A percentile compares a stretch with the other conserved stretches of the same genome.
phyloP scores from a whole-genome alignment of 177 flowering plant species.

The Vitis hybrid region DNA sequence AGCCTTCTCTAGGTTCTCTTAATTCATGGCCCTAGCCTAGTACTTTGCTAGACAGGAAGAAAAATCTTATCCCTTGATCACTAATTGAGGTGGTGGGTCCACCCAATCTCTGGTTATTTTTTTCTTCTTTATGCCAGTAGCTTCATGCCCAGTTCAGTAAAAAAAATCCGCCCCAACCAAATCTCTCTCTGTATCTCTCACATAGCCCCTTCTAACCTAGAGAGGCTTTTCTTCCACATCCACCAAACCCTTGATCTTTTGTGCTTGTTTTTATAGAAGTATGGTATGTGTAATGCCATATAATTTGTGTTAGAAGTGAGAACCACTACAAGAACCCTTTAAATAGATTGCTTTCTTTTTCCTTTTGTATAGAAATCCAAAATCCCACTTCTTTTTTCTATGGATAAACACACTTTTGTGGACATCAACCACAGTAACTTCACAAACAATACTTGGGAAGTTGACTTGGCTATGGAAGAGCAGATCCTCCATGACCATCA shows the following conservation, averaged over 20 bases:
- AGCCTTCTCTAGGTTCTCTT: constrained; percentile 15
- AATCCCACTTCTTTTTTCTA: background rate
- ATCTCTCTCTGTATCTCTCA: background rate
- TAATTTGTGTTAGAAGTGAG: constrained; percentile 5
- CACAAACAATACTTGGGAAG: constrained; percentile 26
- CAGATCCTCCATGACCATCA: constrained; percentile 27
- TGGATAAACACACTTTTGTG: constrained; percentile 16
- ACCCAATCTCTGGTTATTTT: background rate
- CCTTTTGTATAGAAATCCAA: constrained; percentile 6
- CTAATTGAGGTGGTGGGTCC: background rate
- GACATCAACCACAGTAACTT: constrained; percentile 26
- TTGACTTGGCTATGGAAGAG: constrained; percentile 31
- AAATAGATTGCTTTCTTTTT: background rate
- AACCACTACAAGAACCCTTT: background rate
- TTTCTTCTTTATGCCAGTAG: background rate
- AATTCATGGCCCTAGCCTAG: constrained; percentile 11
- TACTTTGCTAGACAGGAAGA: constrained; percentile 4
- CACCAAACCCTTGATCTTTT: constrained; percentile 16
- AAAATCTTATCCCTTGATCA: constrained; percentile 11
- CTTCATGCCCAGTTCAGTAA: constrained; percentile 11
- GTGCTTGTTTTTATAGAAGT: constrained; percentile 4
- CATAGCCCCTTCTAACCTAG: background rate
- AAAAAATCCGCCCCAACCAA: background rate
- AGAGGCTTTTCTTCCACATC: constrained; percentile 12
- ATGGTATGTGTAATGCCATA: background rate